Conservation (phyloP, 352 stramenopile genomes). For the Globisporangium camurandrum region DNA sequence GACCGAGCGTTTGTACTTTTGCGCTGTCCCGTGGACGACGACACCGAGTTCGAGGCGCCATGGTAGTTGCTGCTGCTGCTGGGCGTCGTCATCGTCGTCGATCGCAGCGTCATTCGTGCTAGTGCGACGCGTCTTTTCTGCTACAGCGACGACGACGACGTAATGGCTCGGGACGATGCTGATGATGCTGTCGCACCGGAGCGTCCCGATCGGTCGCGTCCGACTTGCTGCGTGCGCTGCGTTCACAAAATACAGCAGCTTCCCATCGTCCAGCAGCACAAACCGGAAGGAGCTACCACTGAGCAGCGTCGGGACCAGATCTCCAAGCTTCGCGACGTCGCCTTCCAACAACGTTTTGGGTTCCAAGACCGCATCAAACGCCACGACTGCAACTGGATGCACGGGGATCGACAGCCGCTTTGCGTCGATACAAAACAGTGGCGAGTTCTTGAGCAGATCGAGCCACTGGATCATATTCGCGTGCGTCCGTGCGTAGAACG, state of each 20-base stretch:
- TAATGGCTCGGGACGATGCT: constrained; percentile 72
- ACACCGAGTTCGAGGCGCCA: constrained; percentile 72
- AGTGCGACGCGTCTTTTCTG: constrained; percentile 33
- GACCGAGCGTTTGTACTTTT: constrained; percentile 73
- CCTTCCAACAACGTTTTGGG: constrained; percentile 63
- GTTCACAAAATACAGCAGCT: constrained; percentile 74
- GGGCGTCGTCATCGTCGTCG: constrained; percentile 27
- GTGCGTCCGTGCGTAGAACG: constrained; percentile 72
- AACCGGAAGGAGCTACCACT: constrained; percentile 70
- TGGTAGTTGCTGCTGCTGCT: too few species aligned
- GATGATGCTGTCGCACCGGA: constrained; percentile 78
- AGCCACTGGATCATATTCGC: constrained; percentile 82
- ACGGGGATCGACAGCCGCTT: constrained; percentile 71
- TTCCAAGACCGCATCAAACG: constrained; percentile 61
- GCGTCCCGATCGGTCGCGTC: constrained; percentile 60
- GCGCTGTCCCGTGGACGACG: constrained; percentile 35
- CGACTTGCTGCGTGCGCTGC: constrained; percentile 41
- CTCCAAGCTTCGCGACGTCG: constrained; percentile 66
- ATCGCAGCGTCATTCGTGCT: constrained; percentile 26
- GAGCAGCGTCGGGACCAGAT: constrained; percentile 62
- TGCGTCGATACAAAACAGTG: constrained; percentile 50
- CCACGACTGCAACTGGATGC: constrained; percentile 68
- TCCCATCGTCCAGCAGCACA: constrained; percentile 70
- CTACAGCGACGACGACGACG: constrained; percentile 47
- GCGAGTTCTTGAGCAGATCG: constrained; percentile 83